Conservation (phyloP, 78 protist species). For the Dictyostelium capitatum region DNA sequence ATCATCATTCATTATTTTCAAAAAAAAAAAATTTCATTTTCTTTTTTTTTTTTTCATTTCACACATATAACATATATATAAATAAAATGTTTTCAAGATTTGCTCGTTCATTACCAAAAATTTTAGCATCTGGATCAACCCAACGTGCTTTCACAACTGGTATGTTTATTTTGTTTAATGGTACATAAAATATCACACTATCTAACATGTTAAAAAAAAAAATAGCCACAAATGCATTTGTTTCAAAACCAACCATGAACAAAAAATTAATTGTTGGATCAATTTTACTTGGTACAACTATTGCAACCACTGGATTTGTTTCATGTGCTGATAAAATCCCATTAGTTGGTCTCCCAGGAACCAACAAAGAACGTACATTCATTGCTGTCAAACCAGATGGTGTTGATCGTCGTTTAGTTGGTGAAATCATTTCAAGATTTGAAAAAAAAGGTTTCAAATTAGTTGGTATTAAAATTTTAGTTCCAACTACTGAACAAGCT, state of each 20-base stretch:
- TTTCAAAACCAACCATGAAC: not conserved
- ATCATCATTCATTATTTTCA: no score
- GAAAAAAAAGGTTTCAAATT: constrained; percentile 91
- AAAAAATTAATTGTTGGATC: constrained; percentile 32
- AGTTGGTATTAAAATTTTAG: constrained; percentile 88
- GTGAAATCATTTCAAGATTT: constrained; percentile 93
- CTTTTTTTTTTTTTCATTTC: not conserved
- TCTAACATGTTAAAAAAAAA: no score
- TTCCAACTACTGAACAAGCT: constrained; percentile 79
- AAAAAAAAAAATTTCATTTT: not conserved
- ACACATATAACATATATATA: not conserved
- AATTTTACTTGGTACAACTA: not conserved
- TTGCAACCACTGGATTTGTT: constrained; percentile 19
- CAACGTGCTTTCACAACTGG: constrained; percentile 5
- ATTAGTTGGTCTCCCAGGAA: constrained; percentile 29
- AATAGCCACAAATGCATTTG: not conserved
- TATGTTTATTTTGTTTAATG: no score
- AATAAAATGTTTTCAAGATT: constrained; percentile 27
- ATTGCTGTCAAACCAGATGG: constrained; percentile 94
- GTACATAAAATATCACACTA: no score
- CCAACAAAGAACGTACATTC: constrained; percentile 90
- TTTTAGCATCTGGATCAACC: not conserved
- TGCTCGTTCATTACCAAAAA: constrained; percentile 27
- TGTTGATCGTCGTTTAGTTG: constrained; percentile 88
- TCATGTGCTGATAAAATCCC: constrained; percentile 21